phyloP scores from a whole-genome alignment of 2,329 filamentous ascomycete species.

The Paecilomyces formosus region DNA sequence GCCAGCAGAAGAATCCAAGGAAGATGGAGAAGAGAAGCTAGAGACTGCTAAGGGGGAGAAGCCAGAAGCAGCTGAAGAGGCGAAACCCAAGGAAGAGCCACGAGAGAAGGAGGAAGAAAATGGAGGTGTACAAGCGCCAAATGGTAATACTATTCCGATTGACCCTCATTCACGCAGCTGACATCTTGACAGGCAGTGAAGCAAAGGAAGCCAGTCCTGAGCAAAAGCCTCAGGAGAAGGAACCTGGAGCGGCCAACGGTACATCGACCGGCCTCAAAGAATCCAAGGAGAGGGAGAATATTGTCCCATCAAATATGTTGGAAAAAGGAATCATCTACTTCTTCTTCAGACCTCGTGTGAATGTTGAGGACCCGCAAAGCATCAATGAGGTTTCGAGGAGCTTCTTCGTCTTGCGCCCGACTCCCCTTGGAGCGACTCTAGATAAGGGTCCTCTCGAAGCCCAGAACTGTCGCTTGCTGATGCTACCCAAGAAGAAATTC shows the following conservation, averaged over 20 bases:
- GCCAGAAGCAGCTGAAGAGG: constrained; percentile 4
- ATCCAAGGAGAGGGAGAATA: constrained; percentile 44
- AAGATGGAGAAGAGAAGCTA: constrained; percentile 9
- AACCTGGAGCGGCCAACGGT: background rate
- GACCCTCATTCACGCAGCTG: background rate
- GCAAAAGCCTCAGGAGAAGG: constrained; percentile 4
- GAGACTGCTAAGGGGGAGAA: constrained; percentile 14
- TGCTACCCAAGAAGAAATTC: constrained; percentile 77
- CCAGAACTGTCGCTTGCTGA: constrained; percentile 63
- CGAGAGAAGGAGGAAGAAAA: constrained; percentile 5
- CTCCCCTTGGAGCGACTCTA: constrained; percentile 62
- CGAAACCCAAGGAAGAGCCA: constrained; percentile 6
- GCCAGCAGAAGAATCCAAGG: constrained; percentile 4
- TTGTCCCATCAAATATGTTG: constrained; percentile 56
- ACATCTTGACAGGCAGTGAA: background rate
- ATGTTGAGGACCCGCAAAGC: constrained; percentile 60
- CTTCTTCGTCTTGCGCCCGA: constrained; percentile 70
- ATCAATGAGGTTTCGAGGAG: constrained; percentile 68
- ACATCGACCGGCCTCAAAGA: constrained; percentile 39
- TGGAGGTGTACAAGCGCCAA: constrained; percentile 5
- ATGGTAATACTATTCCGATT: background rate
- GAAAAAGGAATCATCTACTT: constrained; percentile 91
- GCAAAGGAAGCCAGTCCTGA: background rate
- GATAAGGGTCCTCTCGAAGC: constrained; percentile 49
- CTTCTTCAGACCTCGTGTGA: constrained; percentile 74